phyloP scores from a whole-genome alignment of 2,329 filamentous ascomycete genomes.

The Whalleya microplaca region DNA sequence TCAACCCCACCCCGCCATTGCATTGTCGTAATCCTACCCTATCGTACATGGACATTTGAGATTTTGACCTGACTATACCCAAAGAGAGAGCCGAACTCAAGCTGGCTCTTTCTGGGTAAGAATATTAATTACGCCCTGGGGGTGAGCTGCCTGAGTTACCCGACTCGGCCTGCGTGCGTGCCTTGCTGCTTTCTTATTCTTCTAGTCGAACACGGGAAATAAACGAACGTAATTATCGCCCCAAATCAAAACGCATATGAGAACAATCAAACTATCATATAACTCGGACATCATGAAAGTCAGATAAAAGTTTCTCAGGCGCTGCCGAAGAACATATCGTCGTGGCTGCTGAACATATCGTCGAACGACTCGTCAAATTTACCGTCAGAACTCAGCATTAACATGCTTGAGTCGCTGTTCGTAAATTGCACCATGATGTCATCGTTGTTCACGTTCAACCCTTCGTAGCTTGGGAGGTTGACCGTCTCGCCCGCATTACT shows the following conservation, averaged over 20 bases:
- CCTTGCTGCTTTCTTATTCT: too few species aligned
- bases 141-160: too few species aligned
- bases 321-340: conserved; percentile 57
- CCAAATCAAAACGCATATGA: conserved; percentile 1
- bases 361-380: conserved; percentile 61
- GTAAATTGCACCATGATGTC: conserved; percentile 53
- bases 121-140: conserved; percentile 5
- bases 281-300: neutral
- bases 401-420: conserved; percentile 48
- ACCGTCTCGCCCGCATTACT: conserved; percentile 36
- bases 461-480: conserved; percentile 33
- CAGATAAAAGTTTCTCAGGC: too few species aligned
- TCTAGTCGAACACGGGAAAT: neutral
- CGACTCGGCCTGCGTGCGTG: neutral
- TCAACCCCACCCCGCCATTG: conserved; percentile 7
- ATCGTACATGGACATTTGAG: conserved; percentile 16
- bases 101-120: conserved; percentile 3
- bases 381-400: conserved; percentile 47
- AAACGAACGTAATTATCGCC: neutral
- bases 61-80: conserved; percentile 2
- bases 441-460: conserved; percentile 43
- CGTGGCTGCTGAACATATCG: conserved; percentile 55
- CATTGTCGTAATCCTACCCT: conserved; percentile 13
- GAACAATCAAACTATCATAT: neutral
- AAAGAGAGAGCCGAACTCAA: conserved; percentile 1